phyloP scores from a whole-genome alignment of 371 early-diverging fungal genomes.

The Thermomucor indicae-seudaticae region DNA sequence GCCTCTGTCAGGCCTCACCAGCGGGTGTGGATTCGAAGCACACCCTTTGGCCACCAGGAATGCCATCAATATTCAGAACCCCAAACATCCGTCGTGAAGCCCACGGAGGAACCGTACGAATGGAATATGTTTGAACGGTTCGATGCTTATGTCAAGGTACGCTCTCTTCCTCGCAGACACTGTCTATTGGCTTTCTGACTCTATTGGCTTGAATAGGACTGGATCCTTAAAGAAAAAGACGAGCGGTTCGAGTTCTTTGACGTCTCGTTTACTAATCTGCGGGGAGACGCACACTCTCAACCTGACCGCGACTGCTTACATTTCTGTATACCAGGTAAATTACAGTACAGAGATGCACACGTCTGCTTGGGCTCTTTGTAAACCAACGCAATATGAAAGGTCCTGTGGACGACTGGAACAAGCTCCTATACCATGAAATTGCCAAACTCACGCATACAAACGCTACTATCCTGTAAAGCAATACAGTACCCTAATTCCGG shows the following conservation, averaged over 20 bases:
- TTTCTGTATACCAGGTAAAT: conserved; percentile 29
- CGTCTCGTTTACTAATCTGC: conserved; percentile 28
- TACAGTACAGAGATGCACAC: background rate
- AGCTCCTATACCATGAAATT: conserved; percentile 31
- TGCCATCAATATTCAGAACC: conserved; percentile 32
- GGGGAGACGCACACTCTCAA: conserved; percentile 35
- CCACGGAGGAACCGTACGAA: conserved; percentile 22
- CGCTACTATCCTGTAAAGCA: background rate
- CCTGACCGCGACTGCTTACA: conserved; percentile 36
- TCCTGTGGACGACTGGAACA: conserved; percentile 39
- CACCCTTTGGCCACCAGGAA: conserved; percentile 35
- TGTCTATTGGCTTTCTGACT: background rate
- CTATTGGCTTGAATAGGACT: conserved; percentile 3
- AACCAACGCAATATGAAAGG: conserved; percentile 4
- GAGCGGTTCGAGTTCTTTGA: conserved; percentile 25
- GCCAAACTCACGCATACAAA: conserved; percentile 2
- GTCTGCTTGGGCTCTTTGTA: background rate
- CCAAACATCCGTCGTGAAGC: background rate
- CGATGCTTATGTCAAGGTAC: conserved; percentile 29
- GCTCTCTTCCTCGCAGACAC: background rate
- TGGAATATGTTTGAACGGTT: conserved; percentile 38
- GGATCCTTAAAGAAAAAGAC: conserved; percentile 20
- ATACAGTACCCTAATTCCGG: too few species aligned
- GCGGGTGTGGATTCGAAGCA: conserved; percentile 31
- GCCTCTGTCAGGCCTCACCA: conserved; percentile 19